Percentiles rank a stretch among this genome's conserved stretches.
phyloP scores from a whole-genome alignment of 345 rosid genomes.

The Punica granatum region DNA sequence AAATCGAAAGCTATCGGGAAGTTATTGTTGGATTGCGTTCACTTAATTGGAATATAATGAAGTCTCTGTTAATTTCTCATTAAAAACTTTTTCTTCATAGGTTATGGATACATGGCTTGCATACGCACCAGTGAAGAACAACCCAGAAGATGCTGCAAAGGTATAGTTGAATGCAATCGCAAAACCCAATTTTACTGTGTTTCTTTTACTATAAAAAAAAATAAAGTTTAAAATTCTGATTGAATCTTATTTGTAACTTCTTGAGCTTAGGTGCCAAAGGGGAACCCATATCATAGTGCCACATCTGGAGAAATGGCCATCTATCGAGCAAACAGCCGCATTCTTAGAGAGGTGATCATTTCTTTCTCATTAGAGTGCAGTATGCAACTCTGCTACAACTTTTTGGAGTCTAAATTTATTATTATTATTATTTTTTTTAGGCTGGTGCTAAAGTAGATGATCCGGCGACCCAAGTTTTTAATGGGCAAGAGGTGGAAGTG shows the following conservation, averaged over 20 bases:
- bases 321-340: slow-evolving; percentile 66
- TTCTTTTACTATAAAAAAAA: not conserved
- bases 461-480: slow-evolving; percentile 56
- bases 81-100: slow-evolving; percentile 22
- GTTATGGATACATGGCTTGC: slow-evolving; percentile 86
- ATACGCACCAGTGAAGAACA: slow-evolving; percentile 91
- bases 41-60: not conserved
- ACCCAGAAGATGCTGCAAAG: slow-evolving; percentile 95
- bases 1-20: not conserved
- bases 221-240: not conserved
- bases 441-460: slow-evolving; percentile 69
- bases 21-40: not conserved
- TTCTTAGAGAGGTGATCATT: slow-evolving; percentile 51
- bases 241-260: not conserved
- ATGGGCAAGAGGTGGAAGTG: slow-evolving; percentile 89
- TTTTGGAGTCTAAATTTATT: not conserved
- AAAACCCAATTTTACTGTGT: not conserved
- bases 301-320: slow-evolving; percentile 94
- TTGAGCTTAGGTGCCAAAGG: slow-evolving; percentile 67
- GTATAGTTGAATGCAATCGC: slow-evolving; percentile 20
- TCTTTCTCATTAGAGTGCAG: not conserved
- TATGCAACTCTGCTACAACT: not conserved
- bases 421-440: slow-evolving; percentile 24
- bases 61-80: slow-evolving; percentile 3
- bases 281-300: slow-evolving; percentile 93